Percentiles rank a stretch among this genome's conserved stretches.
phyloP scores from a whole-genome alignment of 257 asterid genomes.

The Linderniella brevidens region DNA sequence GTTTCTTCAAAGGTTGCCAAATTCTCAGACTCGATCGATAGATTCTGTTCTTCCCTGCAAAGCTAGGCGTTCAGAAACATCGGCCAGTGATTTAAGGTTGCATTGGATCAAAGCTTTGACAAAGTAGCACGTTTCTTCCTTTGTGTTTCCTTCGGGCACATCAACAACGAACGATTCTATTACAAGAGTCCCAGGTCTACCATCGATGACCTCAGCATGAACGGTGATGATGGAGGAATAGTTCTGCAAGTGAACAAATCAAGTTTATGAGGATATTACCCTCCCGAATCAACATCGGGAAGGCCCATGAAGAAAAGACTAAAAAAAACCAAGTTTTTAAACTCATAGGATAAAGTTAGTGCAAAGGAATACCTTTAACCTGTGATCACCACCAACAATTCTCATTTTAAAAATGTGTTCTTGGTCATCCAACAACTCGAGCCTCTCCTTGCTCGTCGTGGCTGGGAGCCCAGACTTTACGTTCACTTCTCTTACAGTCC shows the following conservation, averaged over 20 bases:
- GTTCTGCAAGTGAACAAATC: constrained; percentile 32
- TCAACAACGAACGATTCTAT: constrained; percentile 81
- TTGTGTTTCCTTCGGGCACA: constrained; percentile 76
- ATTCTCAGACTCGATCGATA: constrained; percentile 24
- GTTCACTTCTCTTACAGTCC: constrained; percentile 75
- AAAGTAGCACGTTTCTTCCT: constrained; percentile 67
- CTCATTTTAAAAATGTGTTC: constrained; percentile 62
- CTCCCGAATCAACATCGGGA: too few species aligned
- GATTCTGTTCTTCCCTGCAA: constrained; percentile 46
- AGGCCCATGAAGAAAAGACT: too few species aligned
- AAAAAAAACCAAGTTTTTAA: too few species aligned
- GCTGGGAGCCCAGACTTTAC: constrained; percentile 86
- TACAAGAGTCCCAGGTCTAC: constrained; percentile 68
- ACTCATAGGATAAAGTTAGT: not conserved
- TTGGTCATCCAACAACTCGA: constrained; percentile 70
- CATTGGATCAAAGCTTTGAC: constrained; percentile 77
- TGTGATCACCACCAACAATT: constrained; percentile 93
- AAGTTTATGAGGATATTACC: not conserved
- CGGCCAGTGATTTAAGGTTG: constrained; percentile 80
- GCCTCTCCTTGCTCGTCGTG: constrained; percentile 72
- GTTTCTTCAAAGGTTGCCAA: too few species aligned
- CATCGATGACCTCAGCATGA: constrained; percentile 66
- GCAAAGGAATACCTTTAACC: constrained; percentile 41
- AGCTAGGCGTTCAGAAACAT: constrained; percentile 63
- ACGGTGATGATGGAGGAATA: constrained; percentile 62